A percentile compares a stretch with the other conserved stretches of the same genome.
Evolutionary conservation across 2,329 filamentous ascomycete species (phyloP).

Genomic region (Talaromyces albobiverticillius): DNA sequence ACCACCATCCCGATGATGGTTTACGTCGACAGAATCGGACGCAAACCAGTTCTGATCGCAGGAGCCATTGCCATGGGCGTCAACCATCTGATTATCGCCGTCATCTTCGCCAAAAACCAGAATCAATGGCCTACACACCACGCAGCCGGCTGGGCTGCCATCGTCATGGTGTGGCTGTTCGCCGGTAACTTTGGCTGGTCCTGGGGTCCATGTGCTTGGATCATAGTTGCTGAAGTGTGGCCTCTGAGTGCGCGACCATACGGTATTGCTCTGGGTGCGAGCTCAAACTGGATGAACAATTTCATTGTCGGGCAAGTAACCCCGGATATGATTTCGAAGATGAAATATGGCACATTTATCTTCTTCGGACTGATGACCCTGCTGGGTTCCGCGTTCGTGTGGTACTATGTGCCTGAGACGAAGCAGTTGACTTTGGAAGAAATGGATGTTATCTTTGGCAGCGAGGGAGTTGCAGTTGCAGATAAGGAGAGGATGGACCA

Average conservation of each 20-base stretch:
- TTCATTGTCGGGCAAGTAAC: constrained; percentile 67
- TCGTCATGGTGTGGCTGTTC: constrained; percentile 60
- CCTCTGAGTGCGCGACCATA: constrained; percentile 68
- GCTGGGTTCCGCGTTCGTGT: constrained; percentile 34
- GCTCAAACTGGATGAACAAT: constrained; percentile 57
- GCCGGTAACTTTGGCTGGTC: constrained; percentile 70
- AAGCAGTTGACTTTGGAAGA: constrained; percentile 54
- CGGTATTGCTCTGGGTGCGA: constrained; percentile 66
- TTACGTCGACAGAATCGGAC: constrained; percentile 30
- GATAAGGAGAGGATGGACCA: constrained; percentile 65
- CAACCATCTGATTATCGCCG: constrained; percentile 67
- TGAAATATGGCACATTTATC: constrained; percentile 60
- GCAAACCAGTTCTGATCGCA: constrained; percentile 29
- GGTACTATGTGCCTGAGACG: constrained; percentile 46
- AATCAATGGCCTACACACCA: constrained; percentile 54
- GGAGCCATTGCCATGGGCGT: constrained; percentile 65
- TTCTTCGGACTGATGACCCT: constrained; percentile 42
- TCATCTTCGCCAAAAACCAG: constrained; percentile 63
- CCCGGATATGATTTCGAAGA: constrained; percentile 62
- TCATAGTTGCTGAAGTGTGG: constrained; percentile 72
- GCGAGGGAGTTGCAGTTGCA: constrained; percentile 32
- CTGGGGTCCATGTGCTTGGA: constrained; percentile 73
- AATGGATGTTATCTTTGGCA: constrained; percentile 54
- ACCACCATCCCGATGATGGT: constrained; percentile 30
- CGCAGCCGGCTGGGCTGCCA: constrained; percentile 66